Evolutionary conservation across 2,329 filamentous ascomycete species (phyloP).

Genomic region (Aureobasidium namibiae): DNA sequence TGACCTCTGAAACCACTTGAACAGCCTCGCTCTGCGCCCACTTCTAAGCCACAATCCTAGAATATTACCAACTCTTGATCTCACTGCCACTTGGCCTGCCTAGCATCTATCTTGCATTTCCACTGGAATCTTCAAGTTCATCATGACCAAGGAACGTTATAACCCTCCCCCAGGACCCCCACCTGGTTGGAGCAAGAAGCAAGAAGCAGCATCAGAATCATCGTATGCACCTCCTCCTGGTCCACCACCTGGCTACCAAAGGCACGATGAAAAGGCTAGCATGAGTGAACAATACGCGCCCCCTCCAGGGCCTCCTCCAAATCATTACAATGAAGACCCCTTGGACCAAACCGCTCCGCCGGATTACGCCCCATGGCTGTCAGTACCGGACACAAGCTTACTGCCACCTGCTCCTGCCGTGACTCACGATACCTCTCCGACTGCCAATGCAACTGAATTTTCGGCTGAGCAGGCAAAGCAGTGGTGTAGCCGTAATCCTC

Average conservation of each 20-base stretch:
- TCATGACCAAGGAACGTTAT: slow-evolving; percentile 19
- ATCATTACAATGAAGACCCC: slow-evolving; percentile 1
- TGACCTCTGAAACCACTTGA: slow-evolving; percentile 1
- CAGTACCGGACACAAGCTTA: slow-evolving; percentile 63
- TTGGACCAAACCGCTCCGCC: slow-evolving; percentile 34
- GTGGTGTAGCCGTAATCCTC: slow-evolving; percentile 57
- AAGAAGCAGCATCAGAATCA: neutral
- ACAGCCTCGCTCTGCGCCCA: neutral
- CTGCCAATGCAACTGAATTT: slow-evolving; percentile 59
- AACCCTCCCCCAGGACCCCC: slow-evolving; percentile 26
- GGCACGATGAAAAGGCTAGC: neutral
- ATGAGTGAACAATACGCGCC: slow-evolving; percentile 23
- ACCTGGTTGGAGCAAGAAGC: slow-evolving; percentile 18
- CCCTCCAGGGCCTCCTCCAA: slow-evolving; percentile 30
- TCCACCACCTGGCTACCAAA: slow-evolving; percentile 20
- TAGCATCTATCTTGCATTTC: neutral
- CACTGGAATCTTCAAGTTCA: neutral
- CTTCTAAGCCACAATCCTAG: neutral
- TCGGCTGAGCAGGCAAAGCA: slow-evolving; percentile 56
- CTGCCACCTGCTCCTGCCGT: slow-evolving; percentile 66
- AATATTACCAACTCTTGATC: neutral
- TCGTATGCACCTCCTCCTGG: slow-evolving; percentile 26
- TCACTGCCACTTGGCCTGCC: no score
- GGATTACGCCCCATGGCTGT: slow-evolving; percentile 62
- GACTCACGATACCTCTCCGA: slow-evolving; percentile 56